Evolutionary conservation across 2,329 filamentous ascomycete genomes (phyloP).

Genomic region (Fusarium gaditjirri): DNA sequence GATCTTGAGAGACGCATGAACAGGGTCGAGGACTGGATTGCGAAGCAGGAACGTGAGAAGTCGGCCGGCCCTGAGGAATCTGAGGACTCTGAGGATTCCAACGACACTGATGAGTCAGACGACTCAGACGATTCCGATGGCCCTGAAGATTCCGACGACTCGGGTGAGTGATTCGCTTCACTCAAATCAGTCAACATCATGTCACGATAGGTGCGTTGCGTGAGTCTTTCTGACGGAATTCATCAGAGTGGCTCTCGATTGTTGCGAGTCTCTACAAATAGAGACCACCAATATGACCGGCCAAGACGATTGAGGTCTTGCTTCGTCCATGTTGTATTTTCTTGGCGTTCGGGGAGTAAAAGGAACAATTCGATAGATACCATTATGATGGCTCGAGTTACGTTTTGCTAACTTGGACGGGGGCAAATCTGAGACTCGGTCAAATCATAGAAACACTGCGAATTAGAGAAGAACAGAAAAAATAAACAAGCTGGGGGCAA

Average conservation of each 20-base stretch:
- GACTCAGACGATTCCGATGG: too few species aligned
- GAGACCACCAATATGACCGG: not conserved
- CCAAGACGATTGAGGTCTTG: not conserved
- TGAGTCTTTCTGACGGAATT: not conserved
- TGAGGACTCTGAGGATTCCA: not conserved
- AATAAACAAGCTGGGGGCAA: conserved; percentile 8
- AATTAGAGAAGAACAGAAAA: not conserved
- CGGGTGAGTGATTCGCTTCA: not conserved
- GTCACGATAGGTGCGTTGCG: not conserved
- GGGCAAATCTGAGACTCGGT: not conserved
- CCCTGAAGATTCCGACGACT: not conserved
- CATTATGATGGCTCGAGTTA: conserved; percentile 6
- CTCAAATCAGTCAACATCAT: not conserved
- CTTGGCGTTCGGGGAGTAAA: conserved; percentile 5
- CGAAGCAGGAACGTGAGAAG: not conserved
- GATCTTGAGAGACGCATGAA: conserved; percentile 3
- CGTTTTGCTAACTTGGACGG: conserved; percentile 19
- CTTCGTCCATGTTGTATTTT: not conserved
- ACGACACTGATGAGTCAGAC: not conserved
- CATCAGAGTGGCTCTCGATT: not conserved
- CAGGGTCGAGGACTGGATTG: conserved; percentile 39
- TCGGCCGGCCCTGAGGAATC: not conserved
- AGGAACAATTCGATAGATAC: not conserved
- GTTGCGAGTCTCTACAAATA: conserved; percentile 5
- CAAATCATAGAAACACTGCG: not conserved